These are phyloP conservation scores for Lanmaoa pseudosensibilis DNA, from an alignment of 768 basidiomycete species.

Conservation along the genomic window DNA sequence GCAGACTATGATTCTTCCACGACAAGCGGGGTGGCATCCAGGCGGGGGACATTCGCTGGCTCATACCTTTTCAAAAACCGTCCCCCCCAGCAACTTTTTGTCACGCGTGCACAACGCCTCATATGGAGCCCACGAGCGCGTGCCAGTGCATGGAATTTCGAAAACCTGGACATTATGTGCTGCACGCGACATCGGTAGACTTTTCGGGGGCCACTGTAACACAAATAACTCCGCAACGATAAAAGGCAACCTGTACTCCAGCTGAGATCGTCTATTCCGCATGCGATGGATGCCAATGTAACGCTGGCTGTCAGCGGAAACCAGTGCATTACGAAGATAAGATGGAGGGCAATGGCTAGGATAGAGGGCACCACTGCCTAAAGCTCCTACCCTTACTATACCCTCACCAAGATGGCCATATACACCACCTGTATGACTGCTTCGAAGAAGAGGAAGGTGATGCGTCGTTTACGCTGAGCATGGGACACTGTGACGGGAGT, in stretches of 20 bases:
- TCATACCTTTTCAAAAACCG: too few species aligned
- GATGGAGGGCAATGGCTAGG: not conserved
- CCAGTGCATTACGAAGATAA: slow-evolving; percentile 5
- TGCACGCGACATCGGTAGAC: not conserved
- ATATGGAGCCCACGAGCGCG: too few species aligned
- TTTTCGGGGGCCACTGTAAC: not conserved
- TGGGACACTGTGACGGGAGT: slow-evolving; percentile 64
- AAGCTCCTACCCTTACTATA: slow-evolving; percentile 26
- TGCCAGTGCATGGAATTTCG: too few species aligned
- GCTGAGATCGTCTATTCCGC: not conserved
- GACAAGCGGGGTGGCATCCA: too few species aligned
- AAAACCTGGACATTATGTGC: not conserved
- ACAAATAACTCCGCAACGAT: not conserved
- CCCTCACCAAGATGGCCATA: slow-evolving; percentile 81
- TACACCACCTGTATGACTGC: slow-evolving; percentile 81
- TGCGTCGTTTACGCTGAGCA: slow-evolving; percentile 77
- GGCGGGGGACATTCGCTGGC: too few species aligned
- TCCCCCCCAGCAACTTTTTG: too few species aligned
- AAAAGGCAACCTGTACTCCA: not conserved
- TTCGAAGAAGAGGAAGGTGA: slow-evolving; percentile 86
- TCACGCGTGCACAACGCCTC: too few species aligned
- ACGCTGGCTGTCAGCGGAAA: not conserved
- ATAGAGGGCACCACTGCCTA: not conserved
- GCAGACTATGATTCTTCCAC: too few species aligned
- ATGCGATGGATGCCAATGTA: not conserved